Evolutionary conservation across 2,329 filamentous ascomycete genomes (phyloP).

Genomic region (Ceratocystis huliohia): DNA sequence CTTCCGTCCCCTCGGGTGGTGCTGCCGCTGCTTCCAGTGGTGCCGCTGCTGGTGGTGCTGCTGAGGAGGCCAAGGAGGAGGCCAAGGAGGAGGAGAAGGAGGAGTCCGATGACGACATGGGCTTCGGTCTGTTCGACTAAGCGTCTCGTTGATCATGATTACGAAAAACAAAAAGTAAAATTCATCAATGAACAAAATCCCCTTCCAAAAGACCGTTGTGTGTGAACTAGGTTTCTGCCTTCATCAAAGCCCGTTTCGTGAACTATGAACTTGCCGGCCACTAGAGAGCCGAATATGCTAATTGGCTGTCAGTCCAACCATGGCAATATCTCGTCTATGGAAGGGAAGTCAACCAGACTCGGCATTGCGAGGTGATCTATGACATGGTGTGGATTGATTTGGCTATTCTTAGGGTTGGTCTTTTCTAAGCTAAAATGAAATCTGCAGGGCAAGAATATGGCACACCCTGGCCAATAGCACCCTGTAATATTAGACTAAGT

Average conservation of each 20-base stretch:
- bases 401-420: too few relatives aligned
- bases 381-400: too few relatives aligned
- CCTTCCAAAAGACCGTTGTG: not conserved
- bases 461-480: not conserved
- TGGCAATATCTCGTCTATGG: too few relatives aligned
- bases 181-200: constrained; percentile 17
- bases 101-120: constrained; percentile 28
- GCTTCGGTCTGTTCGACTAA: constrained; percentile 65
- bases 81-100: constrained; percentile 64
- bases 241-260: not conserved
- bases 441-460: not conserved
- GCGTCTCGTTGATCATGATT: constrained; percentile 26
- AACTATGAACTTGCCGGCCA: not conserved
- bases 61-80: constrained; percentile 50
- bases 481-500: not conserved
- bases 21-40: constrained; percentile 56
- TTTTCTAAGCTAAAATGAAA: not conserved
- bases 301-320: too few relatives aligned
- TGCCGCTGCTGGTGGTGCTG: constrained; percentile 54
- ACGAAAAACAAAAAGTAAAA: constrained; percentile 21
- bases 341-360: too few relatives aligned
- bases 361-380: too few relatives aligned
- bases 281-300: too few relatives aligned
- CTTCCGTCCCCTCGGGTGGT: constrained; percentile 91
- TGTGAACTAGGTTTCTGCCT: not conserved